phyloP scores from a whole-genome alignment of 2,329 filamentous ascomycete species.

The Sarocladium kiliense region DNA sequence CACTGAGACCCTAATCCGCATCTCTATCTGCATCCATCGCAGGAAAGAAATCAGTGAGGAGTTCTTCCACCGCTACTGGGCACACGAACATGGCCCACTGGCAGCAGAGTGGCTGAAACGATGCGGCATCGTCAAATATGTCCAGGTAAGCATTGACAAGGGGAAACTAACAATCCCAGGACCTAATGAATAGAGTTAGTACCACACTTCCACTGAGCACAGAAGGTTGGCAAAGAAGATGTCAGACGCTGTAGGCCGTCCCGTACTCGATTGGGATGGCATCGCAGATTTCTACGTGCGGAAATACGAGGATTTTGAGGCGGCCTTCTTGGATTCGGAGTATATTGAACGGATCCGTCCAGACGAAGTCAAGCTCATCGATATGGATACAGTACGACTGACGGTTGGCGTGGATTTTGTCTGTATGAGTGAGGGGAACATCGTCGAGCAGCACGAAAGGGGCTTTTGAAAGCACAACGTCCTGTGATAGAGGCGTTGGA shows the following conservation, averaged over 20 bases:
- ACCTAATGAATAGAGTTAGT: no score
- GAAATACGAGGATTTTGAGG: conserved; percentile 8
- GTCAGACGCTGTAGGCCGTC: neutral
- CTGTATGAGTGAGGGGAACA: neutral
- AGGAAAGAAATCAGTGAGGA: neutral
- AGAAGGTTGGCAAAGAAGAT: neutral
- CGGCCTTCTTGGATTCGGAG: conserved; percentile 2
- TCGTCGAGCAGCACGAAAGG: neutral
- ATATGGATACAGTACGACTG: conserved; percentile 1
- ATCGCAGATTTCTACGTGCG: conserved; percentile 6
- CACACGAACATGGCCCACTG: conserved; percentile 1
- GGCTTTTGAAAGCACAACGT: no score
- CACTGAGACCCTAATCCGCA: conserved; percentile 2
- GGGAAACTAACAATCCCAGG: no score
- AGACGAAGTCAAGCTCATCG: conserved; percentile 3
- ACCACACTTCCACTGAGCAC: conserved; percentile 4
- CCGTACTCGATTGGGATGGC: conserved; percentile 7
- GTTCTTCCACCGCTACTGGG: conserved; percentile 3
- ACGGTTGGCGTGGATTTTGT: conserved; percentile 5
- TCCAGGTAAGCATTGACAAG: neutral
- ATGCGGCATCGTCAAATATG: conserved; percentile 4
- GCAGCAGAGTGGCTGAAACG: conserved; percentile 6
- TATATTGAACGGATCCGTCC: conserved; percentile 2
- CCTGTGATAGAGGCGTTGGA: no score
- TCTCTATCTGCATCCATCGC: conserved; percentile 4